Evolutionary conservation across 257 asterid genomes (phyloP).

Genomic region (Solanum bukasovii): DNA sequence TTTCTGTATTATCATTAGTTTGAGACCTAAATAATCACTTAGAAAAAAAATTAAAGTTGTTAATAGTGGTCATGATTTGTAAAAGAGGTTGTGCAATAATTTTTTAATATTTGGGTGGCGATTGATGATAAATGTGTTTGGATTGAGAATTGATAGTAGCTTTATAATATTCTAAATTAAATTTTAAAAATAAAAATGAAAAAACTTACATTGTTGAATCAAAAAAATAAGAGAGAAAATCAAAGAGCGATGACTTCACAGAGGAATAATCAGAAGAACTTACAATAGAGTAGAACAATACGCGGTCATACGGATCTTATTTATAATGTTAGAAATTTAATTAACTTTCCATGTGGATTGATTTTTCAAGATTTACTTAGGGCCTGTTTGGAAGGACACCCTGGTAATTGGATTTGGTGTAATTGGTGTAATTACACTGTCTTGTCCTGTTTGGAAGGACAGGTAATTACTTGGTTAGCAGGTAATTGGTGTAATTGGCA

Average conservation of each 20-base stretch:
- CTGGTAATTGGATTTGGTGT: too few relatives aligned
- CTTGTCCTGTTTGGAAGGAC: too few relatives aligned
- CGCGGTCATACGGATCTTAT: background rate
- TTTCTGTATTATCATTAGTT: background rate
- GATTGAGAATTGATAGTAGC: background rate
- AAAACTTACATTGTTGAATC: background rate
- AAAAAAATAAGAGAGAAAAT: background rate
- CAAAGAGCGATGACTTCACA: background rate
- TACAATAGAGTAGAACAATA: background rate
- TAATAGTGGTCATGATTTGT: too few relatives aligned
- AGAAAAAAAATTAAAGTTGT: background rate
- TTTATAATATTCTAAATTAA: too few relatives aligned
- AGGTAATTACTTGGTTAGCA: too few relatives aligned
- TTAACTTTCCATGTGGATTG: too few relatives aligned
- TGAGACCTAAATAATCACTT: background rate
- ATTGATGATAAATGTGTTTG: too few relatives aligned
- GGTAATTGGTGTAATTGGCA: too few relatives aligned
- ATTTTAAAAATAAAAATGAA: background rate
- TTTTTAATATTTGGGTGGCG: too few relatives aligned
- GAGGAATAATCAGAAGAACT: background rate
- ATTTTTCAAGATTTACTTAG: background rate
- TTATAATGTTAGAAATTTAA: background rate
- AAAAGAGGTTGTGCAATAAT: too few relatives aligned
- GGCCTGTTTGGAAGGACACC: too few relatives aligned
- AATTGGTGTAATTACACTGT: too few relatives aligned